Evolutionary conservation across 768 basidiomycete genomes (phyloP).

Genomic region (Brasilioporus rufonigricans): DNA sequence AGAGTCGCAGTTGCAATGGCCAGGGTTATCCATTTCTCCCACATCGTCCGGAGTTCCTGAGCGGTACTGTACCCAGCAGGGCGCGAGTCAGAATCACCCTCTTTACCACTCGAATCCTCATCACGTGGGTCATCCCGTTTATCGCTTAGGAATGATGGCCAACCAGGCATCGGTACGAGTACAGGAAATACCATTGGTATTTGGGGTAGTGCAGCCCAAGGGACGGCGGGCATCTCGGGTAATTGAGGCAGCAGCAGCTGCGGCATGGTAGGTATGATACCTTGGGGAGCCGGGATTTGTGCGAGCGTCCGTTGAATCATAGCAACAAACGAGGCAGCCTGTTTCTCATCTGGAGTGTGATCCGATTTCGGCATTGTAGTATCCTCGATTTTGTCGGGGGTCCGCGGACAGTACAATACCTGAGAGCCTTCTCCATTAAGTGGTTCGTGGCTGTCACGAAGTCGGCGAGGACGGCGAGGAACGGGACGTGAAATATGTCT

Average conservation of each 20-base stretch:
- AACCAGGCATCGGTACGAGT: slow-evolving; percentile 63
- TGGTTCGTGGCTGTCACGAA: slow-evolving; percentile 19
- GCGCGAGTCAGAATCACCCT: slow-evolving; percentile 34
- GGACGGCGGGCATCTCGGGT: slow-evolving; percentile 64
- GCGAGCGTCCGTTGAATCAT: slow-evolving; percentile 75
- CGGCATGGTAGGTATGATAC: slow-evolving; percentile 54
- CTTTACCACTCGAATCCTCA: slow-evolving; percentile 28
- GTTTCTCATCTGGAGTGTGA: slow-evolving; percentile 33
- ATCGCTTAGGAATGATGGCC: slow-evolving; percentile 62
- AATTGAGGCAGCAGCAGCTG: slow-evolving; percentile 52
- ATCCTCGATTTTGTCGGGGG: slow-evolving; percentile 7
- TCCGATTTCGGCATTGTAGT: slow-evolving; percentile 22
- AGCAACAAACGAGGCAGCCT: slow-evolving; percentile 54
- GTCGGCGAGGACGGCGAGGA: slow-evolving; percentile 27
- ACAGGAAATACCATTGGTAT: slow-evolving; percentile 80
- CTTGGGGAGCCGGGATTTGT: slow-evolving; percentile 53
- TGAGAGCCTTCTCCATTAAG: neutral
- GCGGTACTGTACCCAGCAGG: slow-evolving; percentile 44
- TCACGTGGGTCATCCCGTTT: slow-evolving; percentile 36
- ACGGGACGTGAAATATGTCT: slow-evolving; percentile 34
- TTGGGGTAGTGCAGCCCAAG: slow-evolving; percentile 62
- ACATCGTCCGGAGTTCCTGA: slow-evolving; percentile 65
- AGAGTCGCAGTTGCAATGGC: slow-evolving; percentile 48
- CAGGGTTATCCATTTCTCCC: slow-evolving; percentile 74
- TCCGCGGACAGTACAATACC: neutral